Percentiles rank a stretch among this genome's conserved stretches.
Evolutionary conservation across 2,329 filamentous ascomycete genomes (phyloP).

Genomic region (Magnaporthales sp.): DNA sequence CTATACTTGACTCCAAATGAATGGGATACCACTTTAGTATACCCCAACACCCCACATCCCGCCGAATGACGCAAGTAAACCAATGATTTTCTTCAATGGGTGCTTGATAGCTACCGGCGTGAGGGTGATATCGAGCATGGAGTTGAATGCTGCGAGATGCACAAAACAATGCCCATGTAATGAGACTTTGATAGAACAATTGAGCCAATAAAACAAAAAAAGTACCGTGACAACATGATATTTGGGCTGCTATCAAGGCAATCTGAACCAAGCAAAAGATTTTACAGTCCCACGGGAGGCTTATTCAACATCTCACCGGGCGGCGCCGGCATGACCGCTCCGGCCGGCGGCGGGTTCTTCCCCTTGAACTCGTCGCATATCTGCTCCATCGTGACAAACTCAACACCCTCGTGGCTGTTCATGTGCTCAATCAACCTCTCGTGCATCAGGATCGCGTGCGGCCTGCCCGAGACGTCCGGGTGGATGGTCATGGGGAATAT

Average conservation of each 20-base stretch:
- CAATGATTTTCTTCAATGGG: neutral
- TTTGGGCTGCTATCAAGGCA: neutral
- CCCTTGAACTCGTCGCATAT: constrained; percentile 67
- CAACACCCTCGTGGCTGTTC: constrained; percentile 29
- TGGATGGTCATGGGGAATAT: constrained; percentile 73
- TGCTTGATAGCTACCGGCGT: neutral
- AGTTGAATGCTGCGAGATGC: neutral
- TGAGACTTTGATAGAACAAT: neutral
- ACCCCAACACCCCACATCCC: neutral
- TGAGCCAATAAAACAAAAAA: neutral
- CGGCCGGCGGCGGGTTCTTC: constrained; percentile 47
- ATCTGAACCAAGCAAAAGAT: neutral
- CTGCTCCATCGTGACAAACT: constrained; percentile 59
- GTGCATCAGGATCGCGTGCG: constrained; percentile 28
- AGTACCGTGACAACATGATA: neutral
- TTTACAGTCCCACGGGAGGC: constrained; percentile 3
- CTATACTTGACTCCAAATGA: neutral
- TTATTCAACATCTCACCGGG: constrained; percentile 42
- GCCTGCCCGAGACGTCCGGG: constrained; percentile 42
- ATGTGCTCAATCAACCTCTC: constrained; percentile 21
- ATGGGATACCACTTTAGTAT: neutral
- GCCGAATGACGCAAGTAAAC: neutral
- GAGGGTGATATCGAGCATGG: neutral
- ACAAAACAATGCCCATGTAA: neutral
- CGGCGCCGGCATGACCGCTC: constrained; percentile 52